Percentiles rank a stretch among this genome's conserved stretches.
phyloP scores from a whole-genome alignment of 345 rosid species.

The Acer saccharum region DNA sequence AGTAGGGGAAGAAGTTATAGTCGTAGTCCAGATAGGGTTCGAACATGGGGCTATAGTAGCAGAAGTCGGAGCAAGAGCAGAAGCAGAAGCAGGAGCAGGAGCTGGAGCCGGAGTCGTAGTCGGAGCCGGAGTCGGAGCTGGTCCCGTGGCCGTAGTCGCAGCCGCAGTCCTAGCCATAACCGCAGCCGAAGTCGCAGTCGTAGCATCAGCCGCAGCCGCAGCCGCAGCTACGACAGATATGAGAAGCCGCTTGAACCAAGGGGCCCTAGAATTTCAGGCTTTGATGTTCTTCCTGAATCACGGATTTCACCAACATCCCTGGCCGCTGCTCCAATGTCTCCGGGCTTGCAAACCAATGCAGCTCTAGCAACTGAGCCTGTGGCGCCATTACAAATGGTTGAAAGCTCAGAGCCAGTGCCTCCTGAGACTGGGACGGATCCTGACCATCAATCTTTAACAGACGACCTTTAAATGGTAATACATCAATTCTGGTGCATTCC shows the following conservation, averaged over 20 bases:
- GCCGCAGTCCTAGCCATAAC: conserved; percentile 36
- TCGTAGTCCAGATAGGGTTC: conserved; percentile 71
- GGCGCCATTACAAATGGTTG: conserved; percentile 9
- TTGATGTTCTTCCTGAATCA: conserved; percentile 30
- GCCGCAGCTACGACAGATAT: conserved; percentile 47
- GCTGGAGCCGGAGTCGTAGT: conserved; percentile 57
- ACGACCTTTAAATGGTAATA: conserved; percentile 11
- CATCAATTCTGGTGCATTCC: background rate
- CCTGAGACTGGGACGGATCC: conserved; percentile 18
- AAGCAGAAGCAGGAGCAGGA: conserved; percentile 47
- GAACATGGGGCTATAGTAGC: conserved; percentile 56
- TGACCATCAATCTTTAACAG: conserved; percentile 7
- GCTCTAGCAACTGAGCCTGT: conserved; percentile 20
- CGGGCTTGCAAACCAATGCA: conserved; percentile 20
- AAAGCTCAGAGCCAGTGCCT: conserved; percentile 22
- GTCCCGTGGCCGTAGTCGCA: conserved; percentile 25
- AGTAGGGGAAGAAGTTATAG: conserved; percentile 70
- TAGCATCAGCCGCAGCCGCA: conserved; percentile 21
- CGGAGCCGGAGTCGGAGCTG: conserved; percentile 22
- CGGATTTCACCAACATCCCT: conserved; percentile 17
- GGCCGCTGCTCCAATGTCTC: conserved; percentile 28
- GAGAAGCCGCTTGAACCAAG: conserved; percentile 40
- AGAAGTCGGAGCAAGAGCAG: conserved; percentile 48
- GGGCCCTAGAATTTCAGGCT: conserved; percentile 27
- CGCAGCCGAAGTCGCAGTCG: conserved; percentile 19